Base-by-base conservation (phyloP, 1,284 basidiomycete species). In the Agroathelia rolfsii region DNA sequence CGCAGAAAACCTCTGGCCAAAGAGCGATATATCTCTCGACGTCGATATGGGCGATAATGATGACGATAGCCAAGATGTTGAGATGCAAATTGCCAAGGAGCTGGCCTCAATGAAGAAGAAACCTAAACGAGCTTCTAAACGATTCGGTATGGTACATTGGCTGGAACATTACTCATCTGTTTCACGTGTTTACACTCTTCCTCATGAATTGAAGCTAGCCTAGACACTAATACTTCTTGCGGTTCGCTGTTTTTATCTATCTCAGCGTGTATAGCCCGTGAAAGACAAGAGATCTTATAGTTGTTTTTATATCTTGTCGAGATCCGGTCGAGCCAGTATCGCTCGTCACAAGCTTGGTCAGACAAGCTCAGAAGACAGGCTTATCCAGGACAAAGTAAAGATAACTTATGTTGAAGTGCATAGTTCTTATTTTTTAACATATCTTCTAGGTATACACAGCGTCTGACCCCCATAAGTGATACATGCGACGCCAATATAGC, bases 281-380 rank as follows among this genome's bases (percentile, higher is more conserved):
- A 21, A 25, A 18, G 28, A 32, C 24, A n/a, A 36, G 34, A 26
- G 26, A 29, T 38, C 20, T 28, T 28, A 7, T 40, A 87, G 83
- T 86, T 10, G 58, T 84, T 13, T 87, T 85, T 52, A 79, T 88
- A 32, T 75, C 80, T 6, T 85, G 80, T 52, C 78, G 70, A 51
- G 59, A 72, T 2, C 84, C 84, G 0, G 62, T 85, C 20, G 76
- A 87, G 47, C 83, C 85, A 0, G 76, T 86, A n/a, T 56, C 69
- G 40, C 56, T 88, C 7, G 69, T 83, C n/a, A 48, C 66, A 19
- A 68, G 66, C 26, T 72, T 84, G 43, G 60, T 85, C 4, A 58
- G 73, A 35, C 72, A 72, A 34, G 67, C 86, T 2, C 55, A 72
- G 37, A 55, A 53, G 12, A 78, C 76, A 1, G 81, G 80, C 1